Conservation (phyloP, 116 monocot species). For the Posidonia oceanica region DNA sequence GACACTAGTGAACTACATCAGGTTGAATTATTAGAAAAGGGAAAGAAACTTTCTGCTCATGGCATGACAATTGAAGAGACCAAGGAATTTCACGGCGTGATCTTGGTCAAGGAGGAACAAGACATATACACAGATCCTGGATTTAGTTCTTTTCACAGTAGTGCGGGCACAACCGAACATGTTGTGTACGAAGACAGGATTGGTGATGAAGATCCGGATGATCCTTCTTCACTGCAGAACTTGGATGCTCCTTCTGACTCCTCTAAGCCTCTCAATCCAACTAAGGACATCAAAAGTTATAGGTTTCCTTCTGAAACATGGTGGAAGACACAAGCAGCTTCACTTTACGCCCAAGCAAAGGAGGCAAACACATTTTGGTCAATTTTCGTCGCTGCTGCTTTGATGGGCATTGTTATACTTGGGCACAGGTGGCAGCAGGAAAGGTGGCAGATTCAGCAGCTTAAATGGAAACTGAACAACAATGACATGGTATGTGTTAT, state of each 20-base stretch:
- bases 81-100: conserved; percentile 18
- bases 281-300: conserved; percentile 17
- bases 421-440: conserved; percentile 60
- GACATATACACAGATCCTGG: conserved; percentile 7
- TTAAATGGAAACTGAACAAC: conserved; percentile 34
- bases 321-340: conserved; percentile 66
- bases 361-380: conserved; percentile 62
- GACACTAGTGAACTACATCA: conserved; percentile 5
- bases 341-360: conserved; percentile 49
- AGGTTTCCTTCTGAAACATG: conserved; percentile 47
- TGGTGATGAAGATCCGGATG: conserved; percentile 18
- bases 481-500: conserved; percentile 40
- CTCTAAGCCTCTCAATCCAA: conserved; percentile 11
- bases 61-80: conserved; percentile 20
- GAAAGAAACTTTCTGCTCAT: conserved; percentile 7
- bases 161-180: neutral
- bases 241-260: conserved; percentile 7
- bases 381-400: conserved; percentile 52
- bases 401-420: conserved; percentile 61
- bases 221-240: conserved; percentile 11
- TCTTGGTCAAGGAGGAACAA: conserved; percentile 12
- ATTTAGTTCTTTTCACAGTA: conserved; percentile 4
- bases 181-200: neutral
- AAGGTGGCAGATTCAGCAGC: conserved; percentile 46
- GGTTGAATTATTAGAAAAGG: conserved; percentile 20